Conservation (phyloP, 2,329 filamentous ascomycete species). For the Cordyceps tenuipes region DNA sequence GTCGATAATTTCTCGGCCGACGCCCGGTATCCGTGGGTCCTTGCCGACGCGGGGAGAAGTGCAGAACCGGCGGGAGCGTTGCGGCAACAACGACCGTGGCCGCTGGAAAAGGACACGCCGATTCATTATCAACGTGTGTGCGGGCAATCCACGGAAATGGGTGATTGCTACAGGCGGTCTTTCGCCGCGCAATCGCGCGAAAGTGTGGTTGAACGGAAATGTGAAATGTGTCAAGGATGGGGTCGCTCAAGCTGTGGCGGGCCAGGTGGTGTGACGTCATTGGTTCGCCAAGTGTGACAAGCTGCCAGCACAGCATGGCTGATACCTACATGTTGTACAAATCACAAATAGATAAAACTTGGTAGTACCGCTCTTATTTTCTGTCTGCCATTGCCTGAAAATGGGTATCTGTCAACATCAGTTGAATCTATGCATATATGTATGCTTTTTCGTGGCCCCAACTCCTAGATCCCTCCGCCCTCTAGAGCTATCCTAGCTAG, state of each 20-base stretch:
- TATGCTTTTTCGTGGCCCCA: not conserved
- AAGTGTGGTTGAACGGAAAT: not conserved
- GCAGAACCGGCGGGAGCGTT: not conserved
- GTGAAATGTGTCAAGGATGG: slow-evolving; percentile 1
- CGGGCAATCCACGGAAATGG: not conserved
- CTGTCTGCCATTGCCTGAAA: not conserved
- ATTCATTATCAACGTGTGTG: not conserved
- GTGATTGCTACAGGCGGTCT: not conserved
- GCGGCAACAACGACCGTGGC: not conserved
- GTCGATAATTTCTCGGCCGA: slow-evolving; percentile 35
- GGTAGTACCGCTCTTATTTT: not conserved
- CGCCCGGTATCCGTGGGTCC: slow-evolving; percentile 33
- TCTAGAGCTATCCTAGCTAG: slow-evolving; percentile 19
- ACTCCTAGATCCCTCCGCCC: not conserved
- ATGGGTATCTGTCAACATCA: slow-evolving; percentile 9
- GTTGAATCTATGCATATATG: not conserved
- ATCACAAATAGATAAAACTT: not conserved
- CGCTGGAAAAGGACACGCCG: not conserved
- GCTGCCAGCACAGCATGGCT: no score
- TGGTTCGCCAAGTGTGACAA: not conserved
- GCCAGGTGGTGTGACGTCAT: not conserved
- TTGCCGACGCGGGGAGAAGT: slow-evolving; percentile 14
- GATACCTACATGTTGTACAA: no score
- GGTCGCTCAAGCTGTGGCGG: not conserved
- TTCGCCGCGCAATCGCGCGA: not conserved